Conservation (phyloP, 148 eudicot genomes). For the Vaccinium vitisidaea region DNA sequence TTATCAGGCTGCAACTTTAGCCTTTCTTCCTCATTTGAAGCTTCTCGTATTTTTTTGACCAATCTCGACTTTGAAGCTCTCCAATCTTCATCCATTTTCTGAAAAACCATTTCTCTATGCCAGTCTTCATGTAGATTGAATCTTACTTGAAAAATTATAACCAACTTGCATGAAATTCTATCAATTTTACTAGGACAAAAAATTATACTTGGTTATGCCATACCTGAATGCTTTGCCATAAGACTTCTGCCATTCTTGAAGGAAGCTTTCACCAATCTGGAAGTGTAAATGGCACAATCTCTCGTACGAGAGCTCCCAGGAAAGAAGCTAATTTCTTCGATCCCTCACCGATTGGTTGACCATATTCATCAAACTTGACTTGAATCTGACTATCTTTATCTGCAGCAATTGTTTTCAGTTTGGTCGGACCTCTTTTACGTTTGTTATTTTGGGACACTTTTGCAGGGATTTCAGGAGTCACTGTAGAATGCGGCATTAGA, state of each 20-base stretch:
- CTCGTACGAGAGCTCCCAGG: not conserved
- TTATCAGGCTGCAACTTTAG: not conserved
- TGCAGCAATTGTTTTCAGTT: too few relatives aligned
- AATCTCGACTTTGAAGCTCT: not conserved
- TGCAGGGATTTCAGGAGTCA: not conserved
- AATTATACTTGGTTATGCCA: not conserved
- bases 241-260: not conserved
- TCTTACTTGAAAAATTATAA: not conserved
- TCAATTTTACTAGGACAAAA: not conserved
- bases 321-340: not conserved
- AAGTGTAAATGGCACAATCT: not conserved
- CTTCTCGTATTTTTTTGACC: not conserved
- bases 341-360: not conserved
- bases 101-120: not conserved
- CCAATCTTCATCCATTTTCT: not conserved
- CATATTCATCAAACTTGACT: too few relatives aligned
- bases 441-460: too few relatives aligned
- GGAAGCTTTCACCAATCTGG: not conserved
- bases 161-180: not conserved
- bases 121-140: not conserved
- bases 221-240: not conserved
- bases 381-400: too few relatives aligned
- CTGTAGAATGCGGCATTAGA: constrained; percentile 28
- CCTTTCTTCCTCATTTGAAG: not conserved
- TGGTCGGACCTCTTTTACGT: too few relatives aligned